Conservation (phyloP, 768 basidiomycete species). For the Candolleomyces efflorescens region DNA sequence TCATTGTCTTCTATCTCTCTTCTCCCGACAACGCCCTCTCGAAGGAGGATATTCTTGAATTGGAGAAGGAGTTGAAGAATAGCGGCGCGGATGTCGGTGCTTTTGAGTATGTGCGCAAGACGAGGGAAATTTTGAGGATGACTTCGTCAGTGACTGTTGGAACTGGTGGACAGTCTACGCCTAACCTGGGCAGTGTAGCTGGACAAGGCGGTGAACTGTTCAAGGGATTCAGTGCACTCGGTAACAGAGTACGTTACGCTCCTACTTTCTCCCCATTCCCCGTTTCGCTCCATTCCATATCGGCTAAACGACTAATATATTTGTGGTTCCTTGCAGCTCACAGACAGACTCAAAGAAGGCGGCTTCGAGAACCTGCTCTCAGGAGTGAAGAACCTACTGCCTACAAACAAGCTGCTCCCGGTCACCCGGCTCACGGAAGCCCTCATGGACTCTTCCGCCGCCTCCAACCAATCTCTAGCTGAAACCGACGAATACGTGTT, state of each 20-base stretch:
- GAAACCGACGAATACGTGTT: constrained; percentile 96
- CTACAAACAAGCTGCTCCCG: constrained; percentile 88
- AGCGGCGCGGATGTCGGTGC: constrained; percentile 77
- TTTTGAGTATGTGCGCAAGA: constrained; percentile 89
- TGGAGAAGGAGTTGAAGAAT: constrained; percentile 82
- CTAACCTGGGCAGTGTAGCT: constrained; percentile 52
- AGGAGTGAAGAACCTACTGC: constrained; percentile 96
- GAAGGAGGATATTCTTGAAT: constrained; percentile 84
- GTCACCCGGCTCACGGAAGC: constrained; percentile 93
- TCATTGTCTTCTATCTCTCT: constrained; percentile 94
- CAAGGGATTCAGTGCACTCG: constrained; percentile 89
- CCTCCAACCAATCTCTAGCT: constrained; percentile 89
- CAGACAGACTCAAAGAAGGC: constrained; percentile 89
- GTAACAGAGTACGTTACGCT: constrained; percentile 71
- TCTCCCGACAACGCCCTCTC: constrained; percentile 73
- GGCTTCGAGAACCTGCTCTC: constrained; percentile 97
- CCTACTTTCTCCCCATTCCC: neutral
- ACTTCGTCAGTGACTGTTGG: constrained; percentile 57
- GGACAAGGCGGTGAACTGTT: constrained; percentile 84
- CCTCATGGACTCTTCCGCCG: constrained; percentile 94
- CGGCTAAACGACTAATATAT: neutral
- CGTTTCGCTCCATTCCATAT: neutral
- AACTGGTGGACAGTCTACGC: constrained; percentile 61
- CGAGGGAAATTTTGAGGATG: constrained; percentile 92
- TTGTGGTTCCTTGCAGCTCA: constrained; percentile 51